Conservation (phyloP, 2,329 filamentous ascomycete species). For the Fusarium sp. region DNA sequence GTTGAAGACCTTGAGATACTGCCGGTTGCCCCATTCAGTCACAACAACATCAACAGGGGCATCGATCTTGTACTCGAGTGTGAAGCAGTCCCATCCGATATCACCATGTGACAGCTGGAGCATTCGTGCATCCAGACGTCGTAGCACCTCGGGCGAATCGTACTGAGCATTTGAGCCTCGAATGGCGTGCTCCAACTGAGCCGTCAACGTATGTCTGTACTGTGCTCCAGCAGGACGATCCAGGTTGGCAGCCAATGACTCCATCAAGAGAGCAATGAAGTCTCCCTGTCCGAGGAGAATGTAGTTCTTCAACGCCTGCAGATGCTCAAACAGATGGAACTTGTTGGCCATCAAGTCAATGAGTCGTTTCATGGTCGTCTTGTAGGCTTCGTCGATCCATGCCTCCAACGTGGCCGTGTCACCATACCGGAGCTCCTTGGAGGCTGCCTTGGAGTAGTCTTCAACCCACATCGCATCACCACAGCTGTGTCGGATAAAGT, state of each 20-base stretch:
- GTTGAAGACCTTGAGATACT: slow-evolving; percentile 99
- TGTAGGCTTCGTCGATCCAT: slow-evolving; percentile 97
- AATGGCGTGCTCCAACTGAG: slow-evolving; percentile 97
- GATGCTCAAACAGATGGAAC: slow-evolving; percentile 93
- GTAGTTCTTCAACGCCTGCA: slow-evolving; percentile 93
- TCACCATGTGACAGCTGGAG: slow-evolving; percentile 95
- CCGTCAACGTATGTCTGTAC: slow-evolving; percentile 95
- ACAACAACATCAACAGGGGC: slow-evolving; percentile 97
- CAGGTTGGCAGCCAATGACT: slow-evolving; percentile 90
- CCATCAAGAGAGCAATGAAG: slow-evolving; percentile 97
- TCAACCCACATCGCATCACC: slow-evolving; percentile 96
- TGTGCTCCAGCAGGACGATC: slow-evolving; percentile 96
- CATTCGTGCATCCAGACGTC: slow-evolving; percentile 96
- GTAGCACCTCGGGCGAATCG: slow-evolving; percentile 90
- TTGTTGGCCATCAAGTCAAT: slow-evolving; percentile 95
- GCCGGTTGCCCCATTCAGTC: slow-evolving; percentile 92
- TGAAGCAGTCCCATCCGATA: slow-evolving; percentile 99
- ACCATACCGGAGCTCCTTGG: slow-evolving; percentile 91
- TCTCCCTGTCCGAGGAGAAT: slow-evolving; percentile 95
- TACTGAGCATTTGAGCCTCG: slow-evolving; percentile 97
- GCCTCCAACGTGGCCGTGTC: slow-evolving; percentile 91
- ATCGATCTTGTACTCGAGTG: slow-evolving; percentile 97
- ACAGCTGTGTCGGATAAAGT: slow-evolving; percentile 97
- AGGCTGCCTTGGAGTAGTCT: slow-evolving; percentile 91
- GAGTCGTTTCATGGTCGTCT: slow-evolving; percentile 95